Evolutionary conservation across 768 basidiomycete species (phyloP), one percentile per base, ranked within the genome.

Genomic region (Chalciporus sphaerocephalus): DNA sequence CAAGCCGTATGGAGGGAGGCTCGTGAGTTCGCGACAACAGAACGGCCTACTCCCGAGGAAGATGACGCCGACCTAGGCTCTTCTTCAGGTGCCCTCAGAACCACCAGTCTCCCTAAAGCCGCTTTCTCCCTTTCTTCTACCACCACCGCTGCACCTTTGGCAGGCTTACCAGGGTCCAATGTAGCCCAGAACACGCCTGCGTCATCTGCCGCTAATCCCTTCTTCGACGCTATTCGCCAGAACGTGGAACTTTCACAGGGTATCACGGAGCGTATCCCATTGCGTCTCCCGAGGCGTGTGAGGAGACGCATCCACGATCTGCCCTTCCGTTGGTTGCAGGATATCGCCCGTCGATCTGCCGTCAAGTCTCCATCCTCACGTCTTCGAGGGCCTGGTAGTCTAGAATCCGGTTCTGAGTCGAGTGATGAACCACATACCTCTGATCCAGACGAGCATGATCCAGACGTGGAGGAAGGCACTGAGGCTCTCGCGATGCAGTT

Each of bases 211-310:
- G 57, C 68, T 4, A 97, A 95, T 62, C 95, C 95, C 9, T 98
- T 98, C 70, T 97, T 91, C 55, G 94, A 98, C 66, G 85, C 87
- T 56, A 88, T 98, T 56, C 83, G 88, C 30, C 89, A 92, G 67
- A 90, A 92, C 55, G 62, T 82, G 2, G 92, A 96, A 68, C 79
- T 96, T 18, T 78, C 83, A 2, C 65, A 81, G 25, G 80, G 81
- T 6, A 75, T 81, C 50, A 87, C 83, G 0, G 89, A 92, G 56
- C 85, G 88, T 25, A 94, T 95, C 28, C 82, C 89, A 12, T 79
- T 96, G 42, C 67, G 67, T 37, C 67, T 85, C 13, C 72, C 80
- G 2, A 57, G 65, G 27, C 56, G 68, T 2, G 74, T 81, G 40
- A 74, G 75, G 18, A 67, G 69, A 37, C 74, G 87, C 5, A 75